These are phyloP conservation scores for Domatiomyces catenatus DNA, from an alignment of 2,329 filamentous ascomycete genomes.

Conservation along the genomic window DNA sequence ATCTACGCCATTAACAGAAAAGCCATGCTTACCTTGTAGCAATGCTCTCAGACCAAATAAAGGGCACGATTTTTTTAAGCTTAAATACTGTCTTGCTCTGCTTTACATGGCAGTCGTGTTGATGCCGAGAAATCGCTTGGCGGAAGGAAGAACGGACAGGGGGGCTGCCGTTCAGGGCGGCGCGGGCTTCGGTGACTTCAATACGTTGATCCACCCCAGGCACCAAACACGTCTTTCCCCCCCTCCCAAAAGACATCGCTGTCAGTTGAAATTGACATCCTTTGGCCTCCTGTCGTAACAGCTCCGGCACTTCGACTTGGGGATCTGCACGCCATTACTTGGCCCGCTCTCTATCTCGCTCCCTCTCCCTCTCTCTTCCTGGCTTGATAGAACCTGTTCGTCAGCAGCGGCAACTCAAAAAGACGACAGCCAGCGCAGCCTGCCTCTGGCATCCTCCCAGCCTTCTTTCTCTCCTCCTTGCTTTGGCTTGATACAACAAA, in stretches of 20 bases:
- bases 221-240: background rate
- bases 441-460: background rate
- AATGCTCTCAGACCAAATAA: no score
- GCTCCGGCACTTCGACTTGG: background rate
- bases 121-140: no score
- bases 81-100: no score
- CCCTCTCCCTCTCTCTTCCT: background rate
- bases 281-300: background rate
- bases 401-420: background rate
- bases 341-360: no score
- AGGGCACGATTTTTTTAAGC: no score
- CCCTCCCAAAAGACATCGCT: background rate
- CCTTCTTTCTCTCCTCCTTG: constrained; percentile 26
- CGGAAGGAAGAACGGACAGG: no score
- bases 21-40: no score
- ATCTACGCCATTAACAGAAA: no score
- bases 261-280: background rate
- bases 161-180: no score
- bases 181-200: background rate
- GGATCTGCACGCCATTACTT: background rate
- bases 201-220: background rate
- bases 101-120: no score
- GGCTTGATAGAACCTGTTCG: background rate
- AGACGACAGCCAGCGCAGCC: background rate
- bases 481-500: background rate